phyloP scores from a whole-genome alignment of 768 basidiomycete species.

The Termitomyces titanicus region DNA sequence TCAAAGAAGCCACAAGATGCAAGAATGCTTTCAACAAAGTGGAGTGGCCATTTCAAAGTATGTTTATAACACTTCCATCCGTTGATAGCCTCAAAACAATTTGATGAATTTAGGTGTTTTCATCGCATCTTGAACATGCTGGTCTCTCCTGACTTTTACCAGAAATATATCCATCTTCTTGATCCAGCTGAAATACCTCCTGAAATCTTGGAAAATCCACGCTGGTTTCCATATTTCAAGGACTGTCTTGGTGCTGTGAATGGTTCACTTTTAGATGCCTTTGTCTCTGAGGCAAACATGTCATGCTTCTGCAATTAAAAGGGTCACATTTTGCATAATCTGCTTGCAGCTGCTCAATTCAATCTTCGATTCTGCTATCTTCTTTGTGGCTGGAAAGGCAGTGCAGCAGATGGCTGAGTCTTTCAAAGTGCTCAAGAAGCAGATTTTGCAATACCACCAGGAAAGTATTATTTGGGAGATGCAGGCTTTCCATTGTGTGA shows the following conservation, averaged over 20 bases:
- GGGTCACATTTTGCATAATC: constrained; percentile 34
- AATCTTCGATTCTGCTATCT: constrained; percentile 32
- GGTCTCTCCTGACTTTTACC: constrained; percentile 1
- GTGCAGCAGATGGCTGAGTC: no score
- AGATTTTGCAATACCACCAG: constrained; percentile 27
- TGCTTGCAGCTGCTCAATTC: constrained; percentile 31
- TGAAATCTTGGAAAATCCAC: constrained; percentile 24
- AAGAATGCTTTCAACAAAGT: constrained; percentile 34
- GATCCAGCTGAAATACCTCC: constrained; percentile 14
- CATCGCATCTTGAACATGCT: constrained; percentile 17
- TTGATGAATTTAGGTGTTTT: constrained; percentile 14
- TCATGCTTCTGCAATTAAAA: constrained; percentile 21
- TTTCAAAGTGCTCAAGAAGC: constrained; percentile 19
- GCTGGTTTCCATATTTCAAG: constrained; percentile 30
- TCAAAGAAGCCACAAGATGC: constrained; percentile 19
- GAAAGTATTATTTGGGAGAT: constrained; percentile 33
- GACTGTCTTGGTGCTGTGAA: constrained; percentile 29
- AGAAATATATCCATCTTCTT: constrained; percentile 1
- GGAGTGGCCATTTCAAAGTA: constrained; percentile 35
- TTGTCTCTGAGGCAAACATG: constrained; percentile 11
- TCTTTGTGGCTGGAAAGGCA: constrained; percentile 39
- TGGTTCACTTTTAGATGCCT: constrained; percentile 27
- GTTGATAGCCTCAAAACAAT: not conserved
- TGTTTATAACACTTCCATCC: not conserved
- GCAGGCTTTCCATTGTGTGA: constrained; percentile 34